Conservation (phyloP, 106 monocot genomes). For the Posidonia australis region DNA sequence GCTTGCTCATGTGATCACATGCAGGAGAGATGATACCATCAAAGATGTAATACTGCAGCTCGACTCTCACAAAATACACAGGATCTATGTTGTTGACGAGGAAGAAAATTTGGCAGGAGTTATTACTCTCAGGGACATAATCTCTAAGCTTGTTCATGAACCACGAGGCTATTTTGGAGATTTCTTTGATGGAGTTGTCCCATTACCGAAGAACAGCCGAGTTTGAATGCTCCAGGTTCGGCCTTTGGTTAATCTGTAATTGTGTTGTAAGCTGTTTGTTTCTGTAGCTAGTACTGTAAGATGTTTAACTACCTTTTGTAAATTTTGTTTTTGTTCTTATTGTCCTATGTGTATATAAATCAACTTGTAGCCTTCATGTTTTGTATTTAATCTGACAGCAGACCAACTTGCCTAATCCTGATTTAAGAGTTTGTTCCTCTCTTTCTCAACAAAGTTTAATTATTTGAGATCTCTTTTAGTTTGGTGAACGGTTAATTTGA, state of each 20-base stretch:
- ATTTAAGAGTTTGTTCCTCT: background rate
- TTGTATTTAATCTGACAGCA: background rate
- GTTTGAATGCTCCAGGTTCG: slow-evolving; percentile 29
- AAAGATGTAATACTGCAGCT: slow-evolving; percentile 71
- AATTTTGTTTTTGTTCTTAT: background rate
- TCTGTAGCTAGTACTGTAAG: background rate
- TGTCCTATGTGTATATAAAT: background rate
- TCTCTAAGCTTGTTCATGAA: slow-evolving; percentile 92
- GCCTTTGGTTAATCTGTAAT: background rate
- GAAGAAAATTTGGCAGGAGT: slow-evolving; percentile 63
- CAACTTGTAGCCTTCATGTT: too few relatives aligned
- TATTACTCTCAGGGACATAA: slow-evolving; percentile 87
- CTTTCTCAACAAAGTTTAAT: too few relatives aligned
- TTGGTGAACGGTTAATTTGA: too few relatives aligned
- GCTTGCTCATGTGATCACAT: slow-evolving; percentile 51
- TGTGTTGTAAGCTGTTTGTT: background rate
- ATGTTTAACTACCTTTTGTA: too few relatives aligned
- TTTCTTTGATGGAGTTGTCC: slow-evolving; percentile 92
- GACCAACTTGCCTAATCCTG: background rate
- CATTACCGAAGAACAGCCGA: slow-evolving; percentile 65
- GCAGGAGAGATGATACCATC: slow-evolving; percentile 59
- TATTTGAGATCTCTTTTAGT: too few relatives aligned
- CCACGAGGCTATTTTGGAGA: slow-evolving; percentile 86
- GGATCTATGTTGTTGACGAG: slow-evolving; percentile 71
- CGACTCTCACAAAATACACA: slow-evolving; percentile 58